phyloP scores from a whole-genome alignment of 2,329 filamentous ascomycete genomes.

The Teratosphaeriaceae sp. region DNA sequence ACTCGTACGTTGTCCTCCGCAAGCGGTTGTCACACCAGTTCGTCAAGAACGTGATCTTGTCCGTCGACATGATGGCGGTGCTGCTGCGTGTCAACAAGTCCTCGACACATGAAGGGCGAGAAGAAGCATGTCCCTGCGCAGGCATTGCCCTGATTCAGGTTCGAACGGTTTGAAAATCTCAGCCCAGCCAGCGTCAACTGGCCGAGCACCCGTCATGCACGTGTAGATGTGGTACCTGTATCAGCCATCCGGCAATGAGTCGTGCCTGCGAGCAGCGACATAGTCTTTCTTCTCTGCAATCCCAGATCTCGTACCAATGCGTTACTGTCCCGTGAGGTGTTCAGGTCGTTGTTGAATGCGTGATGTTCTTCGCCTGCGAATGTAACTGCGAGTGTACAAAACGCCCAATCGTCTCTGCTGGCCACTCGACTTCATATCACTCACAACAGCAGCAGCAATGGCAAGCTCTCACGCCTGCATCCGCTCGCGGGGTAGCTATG shows the following conservation, averaged over 20 bases:
- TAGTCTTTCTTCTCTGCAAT: too few relatives aligned
- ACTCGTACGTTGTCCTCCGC: slow-evolving; percentile 2
- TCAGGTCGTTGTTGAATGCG: too few relatives aligned
- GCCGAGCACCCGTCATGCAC: slow-evolving; percentile 38
- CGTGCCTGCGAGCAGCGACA: slow-evolving; percentile 3
- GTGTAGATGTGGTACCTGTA: slow-evolving; percentile 34
- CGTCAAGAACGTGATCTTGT: slow-evolving; percentile 79
- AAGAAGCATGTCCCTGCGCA: slow-evolving; percentile 84
- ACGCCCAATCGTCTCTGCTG: too few relatives aligned
- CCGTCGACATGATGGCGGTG: slow-evolving; percentile 61
- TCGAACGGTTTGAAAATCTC: slow-evolving; percentile 73
- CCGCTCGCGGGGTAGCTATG: too few relatives aligned
- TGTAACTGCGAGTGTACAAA: too few relatives aligned
- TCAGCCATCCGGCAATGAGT: slow-evolving; percentile 6
- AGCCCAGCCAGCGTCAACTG: slow-evolving; percentile 41
- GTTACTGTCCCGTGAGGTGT: too few relatives aligned
- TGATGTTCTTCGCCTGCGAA: too few relatives aligned
- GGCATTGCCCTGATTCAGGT: slow-evolving; percentile 86
- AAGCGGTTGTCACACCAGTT: slow-evolving; percentile 55
- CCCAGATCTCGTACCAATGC: too few relatives aligned
- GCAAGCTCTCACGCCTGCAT: too few relatives aligned
- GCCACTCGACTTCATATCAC: too few relatives aligned
- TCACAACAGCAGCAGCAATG: too few relatives aligned
- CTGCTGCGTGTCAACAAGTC: slow-evolving; percentile 46
- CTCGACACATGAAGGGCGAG: slow-evolving; percentile 36